Percentiles rank a stretch among this genome's conserved stretches.
phyloP scores from a whole-genome alignment of 345 rosid species.

The Lepidium africanum region DNA sequence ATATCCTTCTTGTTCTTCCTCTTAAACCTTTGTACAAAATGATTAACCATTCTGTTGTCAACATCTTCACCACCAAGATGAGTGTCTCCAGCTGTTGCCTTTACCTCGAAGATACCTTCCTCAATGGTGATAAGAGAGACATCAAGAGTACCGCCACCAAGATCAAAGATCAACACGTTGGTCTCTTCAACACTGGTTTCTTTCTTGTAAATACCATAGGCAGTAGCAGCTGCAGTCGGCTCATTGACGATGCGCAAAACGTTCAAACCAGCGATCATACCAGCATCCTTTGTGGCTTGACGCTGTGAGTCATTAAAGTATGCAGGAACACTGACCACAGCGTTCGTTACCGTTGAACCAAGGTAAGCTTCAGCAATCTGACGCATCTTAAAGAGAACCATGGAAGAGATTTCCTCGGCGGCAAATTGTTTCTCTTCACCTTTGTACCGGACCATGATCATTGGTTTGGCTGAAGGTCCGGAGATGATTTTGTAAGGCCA shows the following conservation, averaged over 20 bases:
- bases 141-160: neutral
- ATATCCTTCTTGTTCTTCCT: too few species aligned
- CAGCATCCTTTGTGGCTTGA: slow-evolving; percentile 14
- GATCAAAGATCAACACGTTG: neutral
- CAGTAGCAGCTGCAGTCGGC: slow-evolving; percentile 29
- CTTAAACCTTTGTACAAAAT: slow-evolving; percentile 12
- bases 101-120: slow-evolving; percentile 59
- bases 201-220: slow-evolving; percentile 30
- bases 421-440: slow-evolving; percentile 36
- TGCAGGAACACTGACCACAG: neutral
- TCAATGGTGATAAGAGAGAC: slow-evolving; percentile 54
- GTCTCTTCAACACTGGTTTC: slow-evolving; percentile 26
- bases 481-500: too few species aligned
- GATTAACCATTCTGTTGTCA: slow-evolving; percentile 55
- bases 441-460: slow-evolving; percentile 11
- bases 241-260: slow-evolving; percentile 27
- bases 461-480: too few species aligned
- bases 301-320: neutral
- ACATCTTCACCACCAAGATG: slow-evolving; percentile 69
- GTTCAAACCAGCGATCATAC: slow-evolving; percentile 17
- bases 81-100: slow-evolving; percentile 59
- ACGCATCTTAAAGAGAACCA: slow-evolving; percentile 27
- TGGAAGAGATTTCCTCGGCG: slow-evolving; percentile 27
- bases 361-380: slow-evolving; percentile 25
- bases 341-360: slow-evolving; percentile 13